Conservation (phyloP, 176 grass and related monocot genomes). For the Rhynchospora pubera region DNA sequence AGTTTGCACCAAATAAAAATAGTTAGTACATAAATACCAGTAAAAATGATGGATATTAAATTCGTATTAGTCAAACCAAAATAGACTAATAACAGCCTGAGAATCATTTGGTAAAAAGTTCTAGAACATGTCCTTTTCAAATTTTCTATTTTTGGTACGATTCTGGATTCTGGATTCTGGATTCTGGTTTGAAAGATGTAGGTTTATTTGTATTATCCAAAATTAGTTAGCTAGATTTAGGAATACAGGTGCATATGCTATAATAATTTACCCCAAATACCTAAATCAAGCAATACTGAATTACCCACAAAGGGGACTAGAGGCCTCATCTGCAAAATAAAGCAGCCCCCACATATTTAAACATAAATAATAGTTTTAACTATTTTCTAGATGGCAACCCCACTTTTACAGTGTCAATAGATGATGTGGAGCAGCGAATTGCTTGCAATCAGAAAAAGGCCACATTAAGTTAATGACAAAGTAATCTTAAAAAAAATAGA, state of each 20-base stretch:
- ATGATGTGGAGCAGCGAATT: background rate
- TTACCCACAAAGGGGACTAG: background rate
- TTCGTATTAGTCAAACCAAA: background rate
- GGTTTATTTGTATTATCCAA: background rate
- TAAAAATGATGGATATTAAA: background rate
- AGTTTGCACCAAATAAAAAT: background rate
- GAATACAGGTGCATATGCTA: background rate
- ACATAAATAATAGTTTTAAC: background rate
- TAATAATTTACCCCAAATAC: background rate
- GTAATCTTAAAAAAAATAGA: background rate
- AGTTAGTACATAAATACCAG: background rate
- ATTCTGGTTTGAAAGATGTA: background rate
- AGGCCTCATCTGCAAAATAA: background rate
- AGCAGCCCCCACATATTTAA: background rate
- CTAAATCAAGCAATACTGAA: background rate
- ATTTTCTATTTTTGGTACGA: background rate
- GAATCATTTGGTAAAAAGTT: background rate
- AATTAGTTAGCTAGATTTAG: background rate
- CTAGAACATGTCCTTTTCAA: background rate
- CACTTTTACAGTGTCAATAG: background rate
- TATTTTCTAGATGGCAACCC: background rate
- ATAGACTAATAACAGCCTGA: background rate
- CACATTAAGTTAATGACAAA: background rate
- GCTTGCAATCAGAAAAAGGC: background rate
- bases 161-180: background rate